A percentile compares a stretch with the other conserved stretches of the same genome.
These are phyloP conservation scores for Polytrichum formosum DNA, from an alignment of 225 moss, liverwort and hornwort species.

Conservation along the genomic window DNA sequence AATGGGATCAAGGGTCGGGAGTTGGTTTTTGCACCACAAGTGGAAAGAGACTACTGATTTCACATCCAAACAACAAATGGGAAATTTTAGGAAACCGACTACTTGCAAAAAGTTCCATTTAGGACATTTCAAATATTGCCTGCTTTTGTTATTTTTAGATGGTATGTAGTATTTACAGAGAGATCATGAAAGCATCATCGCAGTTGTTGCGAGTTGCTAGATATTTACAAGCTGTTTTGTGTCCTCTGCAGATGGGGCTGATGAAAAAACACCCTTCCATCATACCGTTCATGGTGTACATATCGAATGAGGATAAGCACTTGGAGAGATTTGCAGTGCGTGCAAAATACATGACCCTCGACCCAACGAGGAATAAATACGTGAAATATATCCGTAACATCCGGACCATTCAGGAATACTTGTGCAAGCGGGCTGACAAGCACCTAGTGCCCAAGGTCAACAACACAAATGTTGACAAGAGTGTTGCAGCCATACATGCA, in stretches of 20 bases:
- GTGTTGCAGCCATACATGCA: slow-evolving; percentile 93
- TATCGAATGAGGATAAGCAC: slow-evolving; percentile 88
- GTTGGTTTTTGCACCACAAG: too few species aligned
- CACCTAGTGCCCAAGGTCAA: slow-evolving; percentile 95
- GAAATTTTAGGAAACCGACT: too few species aligned
- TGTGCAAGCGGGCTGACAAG: slow-evolving; percentile 94
- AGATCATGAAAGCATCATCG: too few species aligned
- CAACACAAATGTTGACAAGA: slow-evolving; percentile 97
- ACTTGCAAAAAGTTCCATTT: too few species aligned
- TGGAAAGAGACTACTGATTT: too few species aligned
- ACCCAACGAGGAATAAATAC: slow-evolving; percentile 93
- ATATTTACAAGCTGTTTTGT: too few species aligned
- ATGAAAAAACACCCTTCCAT: slow-evolving; percentile 99
- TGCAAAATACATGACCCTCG: slow-evolving; percentile 98
- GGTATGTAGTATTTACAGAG: too few species aligned
- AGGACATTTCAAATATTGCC: too few species aligned
- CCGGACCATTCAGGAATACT: slow-evolving; percentile 92
- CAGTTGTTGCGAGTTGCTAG: too few species aligned
- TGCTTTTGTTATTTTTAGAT: too few species aligned
- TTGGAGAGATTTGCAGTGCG: slow-evolving; percentile 95
- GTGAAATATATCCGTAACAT: slow-evolving; percentile 99
- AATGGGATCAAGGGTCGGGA: too few species aligned
- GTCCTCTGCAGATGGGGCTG: slow-evolving; percentile 70
- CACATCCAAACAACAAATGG: too few species aligned
- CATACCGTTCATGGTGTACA: slow-evolving; percentile 95